Evolutionary conservation across 108 stramenopile species (phyloP).

Genomic region (Discostella stelligeroides): DNA sequence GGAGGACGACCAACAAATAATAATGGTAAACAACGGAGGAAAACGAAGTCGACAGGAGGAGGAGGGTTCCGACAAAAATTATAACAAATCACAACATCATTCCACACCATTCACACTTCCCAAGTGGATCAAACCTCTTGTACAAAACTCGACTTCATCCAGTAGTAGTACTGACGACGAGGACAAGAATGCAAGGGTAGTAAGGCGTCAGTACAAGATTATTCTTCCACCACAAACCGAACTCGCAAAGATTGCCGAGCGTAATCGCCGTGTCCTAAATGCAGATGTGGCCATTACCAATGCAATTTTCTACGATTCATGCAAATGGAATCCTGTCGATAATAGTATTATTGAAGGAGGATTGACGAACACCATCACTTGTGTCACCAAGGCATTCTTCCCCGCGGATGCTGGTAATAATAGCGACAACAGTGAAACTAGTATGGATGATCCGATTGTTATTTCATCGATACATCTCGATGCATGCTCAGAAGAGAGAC

Average conservation of each 20-base stretch:
- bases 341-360: not conserved
- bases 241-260: constrained; percentile 51
- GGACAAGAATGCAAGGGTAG: not conserved
- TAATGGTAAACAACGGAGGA: not conserved
- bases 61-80: not conserved
- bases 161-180: not conserved
- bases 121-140: constrained; percentile 42
- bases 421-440: not conserved
- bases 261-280: constrained; percentile 50
- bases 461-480: constrained; percentile 59
- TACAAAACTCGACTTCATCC: not conserved
- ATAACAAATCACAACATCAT: not conserved
- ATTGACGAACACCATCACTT: constrained; percentile 35
- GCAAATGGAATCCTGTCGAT: constrained; percentile 37
- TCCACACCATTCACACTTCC: constrained; percentile 35
- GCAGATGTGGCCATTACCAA: constrained; percentile 53
- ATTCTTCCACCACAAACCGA: constrained; percentile 47
- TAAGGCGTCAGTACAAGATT: constrained; percentile 21
- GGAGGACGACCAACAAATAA: not conserved
- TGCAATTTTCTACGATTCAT: constrained; percentile 44
- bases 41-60: constrained; percentile 31
- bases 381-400: constrained; percentile 32
- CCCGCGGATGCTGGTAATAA: not conserved
- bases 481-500: constrained; percentile 49
- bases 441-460: constrained; percentile 48